These are phyloP conservation scores for Hypoxylon sp. DNA, from an alignment of 2,329 filamentous ascomycete species.

Conservation along the genomic window DNA sequence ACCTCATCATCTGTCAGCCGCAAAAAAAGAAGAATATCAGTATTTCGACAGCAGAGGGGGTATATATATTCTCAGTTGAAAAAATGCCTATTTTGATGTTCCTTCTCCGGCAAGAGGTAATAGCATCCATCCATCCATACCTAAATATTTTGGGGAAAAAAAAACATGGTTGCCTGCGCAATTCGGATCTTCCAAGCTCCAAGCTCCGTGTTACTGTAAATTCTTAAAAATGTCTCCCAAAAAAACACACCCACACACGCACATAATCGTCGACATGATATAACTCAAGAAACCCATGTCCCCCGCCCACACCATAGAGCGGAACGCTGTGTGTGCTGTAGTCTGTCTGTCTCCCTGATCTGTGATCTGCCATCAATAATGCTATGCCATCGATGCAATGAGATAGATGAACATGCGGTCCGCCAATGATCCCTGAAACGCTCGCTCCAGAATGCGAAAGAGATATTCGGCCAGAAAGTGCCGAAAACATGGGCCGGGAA, in stretches of 20 bases:
- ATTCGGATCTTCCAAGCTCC: constrained; percentile 41
- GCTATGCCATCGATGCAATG: constrained; percentile 39
- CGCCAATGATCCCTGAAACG: constrained; percentile 25
- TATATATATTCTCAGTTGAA: constrained; percentile 32
- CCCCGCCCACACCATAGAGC: constrained; percentile 4
- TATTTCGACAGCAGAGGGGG: constrained; percentile 26
- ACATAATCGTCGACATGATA: constrained; percentile 16
- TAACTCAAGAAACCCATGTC: constrained; percentile 12
- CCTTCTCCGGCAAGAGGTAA: constrained; percentile 8
- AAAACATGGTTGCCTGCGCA: constrained; percentile 32
- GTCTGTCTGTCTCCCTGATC: constrained; percentile 21
- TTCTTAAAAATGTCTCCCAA: constrained; percentile 6
- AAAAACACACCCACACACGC: neutral
- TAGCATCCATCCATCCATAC: constrained; percentile 27
- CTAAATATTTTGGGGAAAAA: constrained; percentile 1
- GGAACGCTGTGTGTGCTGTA: constrained; percentile 12
- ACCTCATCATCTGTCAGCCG: constrained; percentile 1
- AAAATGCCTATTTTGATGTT: constrained; percentile 32
- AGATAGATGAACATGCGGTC: constrained; percentile 32
- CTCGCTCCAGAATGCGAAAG: constrained; percentile 32
- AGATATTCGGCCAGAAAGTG: constrained; percentile 27
- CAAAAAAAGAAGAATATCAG: constrained; percentile 2
- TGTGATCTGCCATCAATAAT: constrained; percentile 20
- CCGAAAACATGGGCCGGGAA: constrained; percentile 13
- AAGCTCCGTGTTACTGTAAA: constrained; percentile 25